Evolutionary conservation across 306 rosid genomes (phyloP).

Genomic region (Begonia peltatifolia): DNA sequence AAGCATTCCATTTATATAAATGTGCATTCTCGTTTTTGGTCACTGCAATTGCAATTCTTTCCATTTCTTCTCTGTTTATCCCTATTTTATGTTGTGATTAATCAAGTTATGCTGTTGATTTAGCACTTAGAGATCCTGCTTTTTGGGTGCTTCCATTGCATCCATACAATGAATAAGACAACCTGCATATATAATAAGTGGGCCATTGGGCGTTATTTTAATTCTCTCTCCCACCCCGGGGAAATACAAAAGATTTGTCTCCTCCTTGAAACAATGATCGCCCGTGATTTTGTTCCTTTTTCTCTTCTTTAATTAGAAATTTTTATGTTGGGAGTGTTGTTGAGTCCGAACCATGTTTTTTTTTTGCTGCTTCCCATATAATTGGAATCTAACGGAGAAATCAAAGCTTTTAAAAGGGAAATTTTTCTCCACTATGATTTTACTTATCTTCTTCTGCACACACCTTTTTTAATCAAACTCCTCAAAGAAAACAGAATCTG

Average conservation of each 20-base stretch:
- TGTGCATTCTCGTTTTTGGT: conserved; percentile 7
- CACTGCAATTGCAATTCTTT: conserved; percentile 9
- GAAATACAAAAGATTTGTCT: conserved; percentile 12
- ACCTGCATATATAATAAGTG: conserved; percentile 14
- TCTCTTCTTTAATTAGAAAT: conserved; percentile 20
- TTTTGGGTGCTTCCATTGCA: conserved; percentile 19
- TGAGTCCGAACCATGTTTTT: conserved; percentile 1
- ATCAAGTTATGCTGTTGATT: conserved; percentile 17
- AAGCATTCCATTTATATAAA: background rate
- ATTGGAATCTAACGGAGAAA: conserved; percentile 12
- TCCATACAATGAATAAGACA: conserved; percentile 22
- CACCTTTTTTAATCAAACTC: conserved; percentile 14
- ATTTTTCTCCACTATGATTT: conserved; percentile 1
- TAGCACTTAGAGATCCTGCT: conserved; percentile 25
- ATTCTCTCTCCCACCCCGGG: conserved; percentile 17
- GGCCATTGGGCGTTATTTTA: conserved; percentile 9
- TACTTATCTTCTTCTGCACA: conserved; percentile 11
- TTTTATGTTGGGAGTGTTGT: conserved; percentile 15
- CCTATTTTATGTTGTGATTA: conserved; percentile 9
- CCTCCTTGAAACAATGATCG: conserved; percentile 10
- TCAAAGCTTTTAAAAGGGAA: conserved; percentile 11
- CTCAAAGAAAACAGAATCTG: conserved; percentile 19
- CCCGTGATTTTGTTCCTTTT: conserved; percentile 20
- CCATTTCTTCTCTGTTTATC: conserved; percentile 11
- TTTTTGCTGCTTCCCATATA: conserved; percentile 15